phyloP scores from a whole-genome alignment of 306 rosid genomes.

The Vigna angularis region DNA sequence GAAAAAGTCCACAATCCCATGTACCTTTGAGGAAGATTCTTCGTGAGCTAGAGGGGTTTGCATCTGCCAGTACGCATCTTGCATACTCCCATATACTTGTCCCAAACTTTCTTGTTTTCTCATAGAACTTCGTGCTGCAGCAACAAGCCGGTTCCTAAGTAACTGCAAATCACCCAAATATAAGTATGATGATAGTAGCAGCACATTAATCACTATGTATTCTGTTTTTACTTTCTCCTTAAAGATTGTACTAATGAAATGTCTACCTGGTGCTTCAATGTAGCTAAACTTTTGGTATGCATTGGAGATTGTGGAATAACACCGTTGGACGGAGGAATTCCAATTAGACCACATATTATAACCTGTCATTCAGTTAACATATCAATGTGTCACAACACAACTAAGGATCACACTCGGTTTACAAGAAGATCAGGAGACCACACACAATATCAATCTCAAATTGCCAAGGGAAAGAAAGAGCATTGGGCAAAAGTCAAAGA shows the following conservation, averaged over 20 bases:
- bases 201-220: constrained; percentile 22
- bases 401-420: constrained; percentile 23
- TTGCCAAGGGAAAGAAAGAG: constrained; percentile 11
- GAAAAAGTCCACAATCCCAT: constrained; percentile 22
- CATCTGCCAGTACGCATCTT: constrained; percentile 76
- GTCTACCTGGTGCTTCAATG: constrained; percentile 79
- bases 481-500: constrained; percentile 19
- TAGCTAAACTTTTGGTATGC: constrained; percentile 86
- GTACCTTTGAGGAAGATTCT: constrained; percentile 62
- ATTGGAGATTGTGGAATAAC: constrained; percentile 93
- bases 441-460: not conserved
- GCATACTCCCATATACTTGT: constrained; percentile 75
- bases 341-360: constrained; percentile 76
- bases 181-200: constrained; percentile 1
- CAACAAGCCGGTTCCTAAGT: constrained; percentile 63
- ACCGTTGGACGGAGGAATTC: constrained; percentile 87
- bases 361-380: constrained; percentile 59
- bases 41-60: constrained; percentile 69
- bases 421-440: constrained; percentile 6
- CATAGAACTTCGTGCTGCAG: constrained; percentile 64
- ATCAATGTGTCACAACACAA: constrained; percentile 29
- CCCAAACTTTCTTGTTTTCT: constrained; percentile 64
- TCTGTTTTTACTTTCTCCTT: not conserved
- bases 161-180: constrained; percentile 55
- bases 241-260: constrained; percentile 1